Evolutionary conservation across 1,284 basidiomycete genomes (phyloP), one percentile per base, ranked within the genome.

Genomic region (Microbotryum scabiosae): DNA sequence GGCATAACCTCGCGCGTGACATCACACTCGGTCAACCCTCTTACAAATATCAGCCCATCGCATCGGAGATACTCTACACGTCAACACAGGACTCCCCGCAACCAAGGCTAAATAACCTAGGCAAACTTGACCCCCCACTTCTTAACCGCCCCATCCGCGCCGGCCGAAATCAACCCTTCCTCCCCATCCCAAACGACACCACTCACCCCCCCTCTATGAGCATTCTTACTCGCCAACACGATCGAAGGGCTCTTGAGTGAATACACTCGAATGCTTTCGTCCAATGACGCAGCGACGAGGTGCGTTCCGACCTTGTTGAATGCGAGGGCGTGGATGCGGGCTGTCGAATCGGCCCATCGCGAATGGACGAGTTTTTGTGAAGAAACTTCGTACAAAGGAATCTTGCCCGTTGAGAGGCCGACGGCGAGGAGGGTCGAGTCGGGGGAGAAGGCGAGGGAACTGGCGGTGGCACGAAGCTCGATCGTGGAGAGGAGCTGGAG

Each of bases 361-460:
- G 54, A 46, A 45, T 53, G 60, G 26, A 61, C 23, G 36, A 61
- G 51, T 4, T 50, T 21, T 6, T 23, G 51, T 8, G 45, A 5
- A 10, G 23, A 2, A 36, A 26, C 20, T 23, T 49, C 54, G 51
- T 63, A 67, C 23, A 69, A 56, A n/a, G 54, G 61, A 5, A 69
- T 45, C 32, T 64, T 61, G 43, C 67, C 67, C 8, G 59, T 62
- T 46, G 63, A 49, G n/a, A 62, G 36, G n/a, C 67, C 67, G 23
- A 67, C 57, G 5, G 65, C 65, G 52, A 69, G 21, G 14, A 57
- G 30, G 18, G 23, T 10, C 46, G 48, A 28, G 72, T 93, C 84
- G 0, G 84, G 82, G 0, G 88, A 88, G 76, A 97, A 89, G 0
- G 88, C 83, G 2, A 98, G 75, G 0, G 85, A 83, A 30, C 86